Conservation (phyloP, 345 rosid species). For the Punica granatum region DNA sequence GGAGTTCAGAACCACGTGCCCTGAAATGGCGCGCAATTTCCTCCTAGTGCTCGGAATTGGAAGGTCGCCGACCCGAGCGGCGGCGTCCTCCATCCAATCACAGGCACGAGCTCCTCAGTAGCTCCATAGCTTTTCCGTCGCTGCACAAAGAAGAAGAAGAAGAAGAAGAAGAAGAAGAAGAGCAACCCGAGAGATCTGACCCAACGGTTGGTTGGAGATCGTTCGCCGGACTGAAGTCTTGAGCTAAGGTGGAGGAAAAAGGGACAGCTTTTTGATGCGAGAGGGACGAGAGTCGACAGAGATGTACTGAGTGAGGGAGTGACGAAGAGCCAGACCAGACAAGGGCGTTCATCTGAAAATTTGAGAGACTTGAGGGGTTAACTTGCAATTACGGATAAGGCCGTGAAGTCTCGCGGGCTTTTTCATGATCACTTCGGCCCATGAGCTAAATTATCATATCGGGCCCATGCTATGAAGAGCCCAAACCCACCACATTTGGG, state of each 20-base stretch:
- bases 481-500: no score
- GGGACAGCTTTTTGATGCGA: background rate
- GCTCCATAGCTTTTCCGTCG: background rate
- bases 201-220: no score
- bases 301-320: background rate
- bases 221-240: background rate
- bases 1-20: slow-evolving; percentile 42
- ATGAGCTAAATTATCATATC: no score
- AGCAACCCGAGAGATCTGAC: no score
- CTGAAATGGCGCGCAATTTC: slow-evolving; percentile 90
- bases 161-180: no score
- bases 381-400: background rate
- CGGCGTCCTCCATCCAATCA: slow-evolving; percentile 18
- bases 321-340: background rate
- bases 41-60: slow-evolving; percentile 53
- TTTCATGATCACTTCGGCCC: background rate
- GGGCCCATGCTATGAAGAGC: no score
- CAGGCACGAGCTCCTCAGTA: background rate
- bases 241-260: background rate
- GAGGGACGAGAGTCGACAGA: background rate
- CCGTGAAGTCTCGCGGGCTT: background rate
- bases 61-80: slow-evolving; percentile 53
- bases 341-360: background rate
- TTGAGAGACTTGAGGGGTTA: background rate
- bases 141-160: no score